Evolutionary conservation across 352 stramenopile species (phyloP).

Genomic region (Phytopythium boreale): DNA sequence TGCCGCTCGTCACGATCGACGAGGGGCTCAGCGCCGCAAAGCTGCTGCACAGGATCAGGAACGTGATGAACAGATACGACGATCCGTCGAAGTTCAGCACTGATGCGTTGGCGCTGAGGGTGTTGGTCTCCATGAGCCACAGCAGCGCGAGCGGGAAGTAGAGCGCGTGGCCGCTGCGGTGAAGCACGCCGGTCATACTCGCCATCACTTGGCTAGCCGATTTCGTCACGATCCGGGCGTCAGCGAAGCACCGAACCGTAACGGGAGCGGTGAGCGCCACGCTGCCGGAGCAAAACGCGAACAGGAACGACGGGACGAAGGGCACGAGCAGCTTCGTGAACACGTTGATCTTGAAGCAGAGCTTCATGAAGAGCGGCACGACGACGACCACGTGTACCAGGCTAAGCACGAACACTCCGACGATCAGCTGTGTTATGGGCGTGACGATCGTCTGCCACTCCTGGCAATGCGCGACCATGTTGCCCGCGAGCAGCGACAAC

Average conservation of each 20-base stretch:
- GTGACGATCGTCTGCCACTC: constrained; percentile 37
- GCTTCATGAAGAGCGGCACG: constrained; percentile 28
- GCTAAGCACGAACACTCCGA: constrained; percentile 25
- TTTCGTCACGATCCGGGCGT: constrained; percentile 34
- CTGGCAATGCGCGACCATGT: constrained; percentile 35
- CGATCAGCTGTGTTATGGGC: constrained; percentile 32
- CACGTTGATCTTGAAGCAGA: constrained; percentile 21
- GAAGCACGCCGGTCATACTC: constrained; percentile 19
- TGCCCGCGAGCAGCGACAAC: constrained; percentile 33
- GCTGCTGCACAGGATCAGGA: constrained; percentile 35
- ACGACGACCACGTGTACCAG: constrained; percentile 30
- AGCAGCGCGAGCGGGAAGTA: constrained; percentile 41
- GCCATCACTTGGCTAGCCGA: constrained; percentile 34
- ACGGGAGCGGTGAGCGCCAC: constrained; percentile 31
- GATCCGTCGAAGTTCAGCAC: constrained; percentile 11
- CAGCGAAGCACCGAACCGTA: constrained; percentile 33
- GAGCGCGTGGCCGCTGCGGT: constrained; percentile 33
- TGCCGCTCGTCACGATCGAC: constrained; percentile 4
- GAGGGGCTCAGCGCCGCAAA: constrained; percentile 21
- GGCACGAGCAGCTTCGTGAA: constrained; percentile 10
- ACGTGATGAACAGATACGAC: constrained; percentile 16
- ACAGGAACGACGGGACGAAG: constrained; percentile 34
- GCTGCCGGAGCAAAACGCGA: constrained; percentile 37
- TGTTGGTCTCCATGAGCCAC: constrained; percentile 34
- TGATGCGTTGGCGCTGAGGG: constrained; percentile 2